phyloP scores from a whole-genome alignment of 202 grass and related monocot species.

The Zizania palustris region DNA sequence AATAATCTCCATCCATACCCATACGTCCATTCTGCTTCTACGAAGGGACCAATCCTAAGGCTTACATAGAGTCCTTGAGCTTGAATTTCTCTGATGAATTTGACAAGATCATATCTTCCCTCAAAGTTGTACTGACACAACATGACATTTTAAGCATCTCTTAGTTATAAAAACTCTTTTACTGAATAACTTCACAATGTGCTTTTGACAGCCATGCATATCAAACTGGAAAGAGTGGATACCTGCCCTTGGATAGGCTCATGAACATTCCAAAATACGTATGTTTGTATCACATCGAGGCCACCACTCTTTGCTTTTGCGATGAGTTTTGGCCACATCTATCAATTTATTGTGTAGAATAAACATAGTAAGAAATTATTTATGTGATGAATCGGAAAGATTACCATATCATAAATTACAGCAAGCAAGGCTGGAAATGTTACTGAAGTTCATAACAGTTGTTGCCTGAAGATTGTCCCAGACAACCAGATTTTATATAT shows the following conservation, averaged over 20 bases:
- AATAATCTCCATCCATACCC: conserved; percentile 51
- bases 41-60: conserved; percentile 82
- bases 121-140: conserved; percentile 75
- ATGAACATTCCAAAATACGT: conserved; percentile 93
- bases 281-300: conserved; percentile 91
- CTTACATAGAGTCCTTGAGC: conserved; percentile 62
- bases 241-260: conserved; percentile 79
- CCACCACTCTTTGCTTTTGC: conserved; percentile 78
- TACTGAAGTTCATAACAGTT: not conserved
- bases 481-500: not conserved
- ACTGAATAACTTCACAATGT: not conserved
- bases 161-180: not conserved
- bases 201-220: not conserved
- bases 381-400: conserved; percentile 2
- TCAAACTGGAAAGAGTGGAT: too few species aligned
- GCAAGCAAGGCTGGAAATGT: not conserved
- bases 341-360: conserved; percentile 7
- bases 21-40: conserved; percentile 86
- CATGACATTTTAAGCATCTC: conserved; percentile 5
- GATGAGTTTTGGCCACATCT: conserved; percentile 95
- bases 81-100: conserved; percentile 76
- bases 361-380: conserved; percentile 4
- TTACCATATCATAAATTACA: not conserved
- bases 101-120: conserved; percentile 81
- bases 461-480: not conserved